Percentiles rank a stretch among this genome's conserved stretches.
phyloP scores from a whole-genome alignment of 208 protist species.

The Cochliopodium minus region DNA sequence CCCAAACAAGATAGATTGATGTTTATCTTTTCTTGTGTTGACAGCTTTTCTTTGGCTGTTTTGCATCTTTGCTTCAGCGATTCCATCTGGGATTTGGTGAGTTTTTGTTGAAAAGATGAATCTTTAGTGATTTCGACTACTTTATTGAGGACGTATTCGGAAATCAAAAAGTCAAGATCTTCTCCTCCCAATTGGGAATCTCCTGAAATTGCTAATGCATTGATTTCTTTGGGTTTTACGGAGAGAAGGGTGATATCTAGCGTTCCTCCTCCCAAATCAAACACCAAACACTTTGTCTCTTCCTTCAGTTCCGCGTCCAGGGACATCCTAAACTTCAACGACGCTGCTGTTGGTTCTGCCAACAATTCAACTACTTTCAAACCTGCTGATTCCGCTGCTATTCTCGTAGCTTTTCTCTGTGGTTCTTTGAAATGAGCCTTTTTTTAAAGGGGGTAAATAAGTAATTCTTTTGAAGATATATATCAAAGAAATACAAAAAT shows the following conservation, averaged over 20 bases:
- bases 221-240: slow-evolving; percentile 76
- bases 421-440: slow-evolving; percentile 92
- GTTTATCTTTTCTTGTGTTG: slow-evolving; percentile 51
- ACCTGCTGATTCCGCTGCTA: slow-evolving; percentile 77
- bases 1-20: slow-evolving; percentile 87
- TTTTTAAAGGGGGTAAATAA: too few species aligned
- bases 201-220: slow-evolving; percentile 72
- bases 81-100: too few species aligned
- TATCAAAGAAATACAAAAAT: too few species aligned
- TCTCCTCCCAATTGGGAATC: slow-evolving; percentile 84
- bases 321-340: slow-evolving; percentile 73
- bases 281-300: slow-evolving; percentile 55
- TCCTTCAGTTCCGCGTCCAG: slow-evolving; percentile 42
- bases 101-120: too few species aligned
- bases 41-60: slow-evolving; percentile 85
- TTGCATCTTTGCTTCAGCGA: too few species aligned
- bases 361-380: slow-evolving; percentile 69
- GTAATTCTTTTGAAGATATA: too few species aligned
- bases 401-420: slow-evolving; percentile 90
- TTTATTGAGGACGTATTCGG: too few species aligned
- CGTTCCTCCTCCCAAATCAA: slow-evolving; percentile 71
- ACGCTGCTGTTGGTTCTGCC: slow-evolving; percentile 78
- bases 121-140: too few species aligned
- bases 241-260: slow-evolving; percentile 76
- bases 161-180: slow-evolving; percentile 76